phyloP scores from a whole-genome alignment of 768 basidiomycete genomes.

The Leucocoprinus birnbaumii region DNA sequence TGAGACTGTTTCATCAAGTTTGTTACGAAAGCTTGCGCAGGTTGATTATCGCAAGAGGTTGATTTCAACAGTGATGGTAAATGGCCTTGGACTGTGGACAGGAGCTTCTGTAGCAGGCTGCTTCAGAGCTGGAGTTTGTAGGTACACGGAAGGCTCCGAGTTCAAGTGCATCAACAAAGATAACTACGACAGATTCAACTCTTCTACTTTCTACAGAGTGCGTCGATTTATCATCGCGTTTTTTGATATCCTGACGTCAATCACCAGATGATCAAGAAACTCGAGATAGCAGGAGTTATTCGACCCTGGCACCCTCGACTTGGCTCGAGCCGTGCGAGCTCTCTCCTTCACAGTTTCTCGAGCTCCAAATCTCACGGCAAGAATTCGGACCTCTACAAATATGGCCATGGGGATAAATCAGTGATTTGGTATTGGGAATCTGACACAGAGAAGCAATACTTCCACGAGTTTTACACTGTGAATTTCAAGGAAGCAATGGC shows the following conservation, averaged over 20 bases:
- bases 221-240: background rate
- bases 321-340: background rate
- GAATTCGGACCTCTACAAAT: background rate
- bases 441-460: background rate
- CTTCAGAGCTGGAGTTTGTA: background rate
- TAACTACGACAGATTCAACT: background rate
- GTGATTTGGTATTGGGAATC: background rate
- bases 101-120: background rate
- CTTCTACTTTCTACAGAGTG: background rate
- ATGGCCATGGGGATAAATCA: background rate
- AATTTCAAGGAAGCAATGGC: background rate
- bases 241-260: background rate
- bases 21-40: background rate
- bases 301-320: background rate
- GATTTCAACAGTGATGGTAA: background rate
- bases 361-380: background rate
- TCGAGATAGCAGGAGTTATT: background rate
- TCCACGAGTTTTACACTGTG: background rate
- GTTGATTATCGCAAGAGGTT: background rate
- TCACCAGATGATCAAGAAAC: background rate
- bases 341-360: background rate
- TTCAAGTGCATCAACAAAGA: background rate
- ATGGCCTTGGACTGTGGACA: background rate
- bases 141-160: background rate
- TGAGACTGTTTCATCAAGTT: background rate